Percentiles rank a stretch among this genome's conserved stretches.
phyloP scores from a whole-genome alignment of 1,284 basidiomycete species.

The Mycosarcoma mackinlayi region DNA sequence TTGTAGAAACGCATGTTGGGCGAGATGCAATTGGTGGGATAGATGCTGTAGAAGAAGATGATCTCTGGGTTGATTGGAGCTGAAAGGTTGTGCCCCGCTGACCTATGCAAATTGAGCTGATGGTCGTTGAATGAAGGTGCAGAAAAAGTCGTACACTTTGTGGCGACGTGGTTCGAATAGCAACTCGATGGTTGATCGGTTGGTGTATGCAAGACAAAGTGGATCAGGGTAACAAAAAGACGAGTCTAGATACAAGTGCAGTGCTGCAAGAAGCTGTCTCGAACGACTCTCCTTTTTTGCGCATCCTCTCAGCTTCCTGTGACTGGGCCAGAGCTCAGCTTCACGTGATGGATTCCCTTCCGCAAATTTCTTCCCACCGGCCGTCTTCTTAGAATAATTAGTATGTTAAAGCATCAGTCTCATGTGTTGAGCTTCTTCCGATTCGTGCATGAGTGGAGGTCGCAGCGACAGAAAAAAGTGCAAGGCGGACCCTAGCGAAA shows the following conservation, averaged over 20 bases:
- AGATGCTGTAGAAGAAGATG: neutral
- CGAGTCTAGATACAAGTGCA: neutral
- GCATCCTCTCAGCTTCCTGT: neutral
- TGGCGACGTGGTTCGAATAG: neutral
- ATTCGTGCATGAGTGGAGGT: slow-evolving; percentile 1
- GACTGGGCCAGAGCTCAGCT: slow-evolving; percentile 19
- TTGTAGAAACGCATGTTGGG: slow-evolving; percentile 67
- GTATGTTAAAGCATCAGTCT: neutral
- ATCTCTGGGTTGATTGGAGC: neutral
- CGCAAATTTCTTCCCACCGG: slow-evolving; percentile 41
- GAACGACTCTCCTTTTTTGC: slow-evolving; percentile 15
- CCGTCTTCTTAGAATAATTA: slow-evolving; percentile 1
- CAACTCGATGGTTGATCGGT: neutral
- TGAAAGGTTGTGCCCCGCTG: neutral
- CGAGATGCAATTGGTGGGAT: neutral
- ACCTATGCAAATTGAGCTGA: no score
- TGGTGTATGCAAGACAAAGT: neutral
- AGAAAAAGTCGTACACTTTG: no score
- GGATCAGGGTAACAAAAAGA: neutral
- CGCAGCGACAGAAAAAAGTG: neutral
- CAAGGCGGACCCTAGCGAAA: slow-evolving; percentile 4
- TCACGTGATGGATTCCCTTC: slow-evolving; percentile 30
- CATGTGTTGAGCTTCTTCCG: no score
- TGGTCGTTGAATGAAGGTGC: no score
- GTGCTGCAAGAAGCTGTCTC: neutral